Conservation (phyloP, 192 early-diverging fungal species). For the Entomortierella parvispora region DNA sequence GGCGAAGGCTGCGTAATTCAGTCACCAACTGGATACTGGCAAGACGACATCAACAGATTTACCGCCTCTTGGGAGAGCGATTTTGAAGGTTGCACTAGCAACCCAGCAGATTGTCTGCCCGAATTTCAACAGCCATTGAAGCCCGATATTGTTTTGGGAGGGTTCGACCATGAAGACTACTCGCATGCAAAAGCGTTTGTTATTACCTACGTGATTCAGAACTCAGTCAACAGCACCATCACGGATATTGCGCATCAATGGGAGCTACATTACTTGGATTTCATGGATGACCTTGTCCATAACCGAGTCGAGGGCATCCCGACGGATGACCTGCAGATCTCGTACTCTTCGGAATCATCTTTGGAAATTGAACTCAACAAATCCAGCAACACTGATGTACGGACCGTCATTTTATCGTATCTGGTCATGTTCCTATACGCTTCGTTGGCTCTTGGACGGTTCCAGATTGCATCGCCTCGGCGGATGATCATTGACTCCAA, state of each 20-base stretch:
- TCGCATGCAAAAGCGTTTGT: conserved; percentile 62
- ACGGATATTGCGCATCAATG: conserved; percentile 61
- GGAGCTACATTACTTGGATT: conserved; percentile 57
- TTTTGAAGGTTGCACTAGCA: conserved; percentile 54
- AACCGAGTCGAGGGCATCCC: conserved; percentile 32
- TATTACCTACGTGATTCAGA: conserved; percentile 67
- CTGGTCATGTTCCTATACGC: conserved; percentile 74
- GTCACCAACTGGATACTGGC: conserved; percentile 74
- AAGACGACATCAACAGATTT: conserved; percentile 59
- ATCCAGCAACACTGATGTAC: conserved; percentile 68
- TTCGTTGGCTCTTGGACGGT: conserved; percentile 65
- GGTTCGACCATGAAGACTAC: conserved; percentile 54
- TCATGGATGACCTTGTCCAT: conserved; percentile 40
- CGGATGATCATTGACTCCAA: conserved; percentile 68
- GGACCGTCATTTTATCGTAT: conserved; percentile 65
- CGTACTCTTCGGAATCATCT: conserved; percentile 71
- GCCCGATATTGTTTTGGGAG: conserved; percentile 68
- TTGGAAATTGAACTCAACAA: conserved; percentile 69
- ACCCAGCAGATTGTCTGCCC: conserved; percentile 65
- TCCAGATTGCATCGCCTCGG: conserved; percentile 45
- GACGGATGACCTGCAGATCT: conserved; percentile 53
- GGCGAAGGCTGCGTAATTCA: conserved; percentile 70
- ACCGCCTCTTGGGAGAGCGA: conserved; percentile 54
- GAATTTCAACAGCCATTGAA: conserved; percentile 72
- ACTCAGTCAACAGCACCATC: conserved; percentile 55